Evolutionary conservation across 345 rosid species (phyloP).

Genomic region (Melaleuca quinquenervia): DNA sequence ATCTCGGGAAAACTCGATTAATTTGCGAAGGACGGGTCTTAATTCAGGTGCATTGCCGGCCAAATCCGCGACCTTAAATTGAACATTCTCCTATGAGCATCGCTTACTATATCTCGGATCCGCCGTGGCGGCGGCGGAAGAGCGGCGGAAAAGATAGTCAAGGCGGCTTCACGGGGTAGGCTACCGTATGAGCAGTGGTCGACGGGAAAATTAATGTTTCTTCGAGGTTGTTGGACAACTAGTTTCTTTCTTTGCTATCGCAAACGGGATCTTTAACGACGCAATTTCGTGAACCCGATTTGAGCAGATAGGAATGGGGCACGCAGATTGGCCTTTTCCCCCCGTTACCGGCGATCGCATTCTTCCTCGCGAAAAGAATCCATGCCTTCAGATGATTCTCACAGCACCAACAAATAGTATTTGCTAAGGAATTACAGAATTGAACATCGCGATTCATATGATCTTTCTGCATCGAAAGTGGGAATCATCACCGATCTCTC

Average conservation of each 20-base stretch:
- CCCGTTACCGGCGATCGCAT: no score
- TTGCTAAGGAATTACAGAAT: no score
- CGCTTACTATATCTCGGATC: not conserved
- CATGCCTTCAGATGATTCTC: no score
- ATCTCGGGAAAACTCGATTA: not conserved
- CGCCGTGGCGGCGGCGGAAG: no score
- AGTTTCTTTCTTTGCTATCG: not conserved
- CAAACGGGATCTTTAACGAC: not conserved
- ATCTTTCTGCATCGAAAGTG: not conserved
- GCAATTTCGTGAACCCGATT: no score
- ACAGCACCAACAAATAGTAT: no score
- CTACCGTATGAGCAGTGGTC: not conserved
- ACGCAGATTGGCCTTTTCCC: no score
- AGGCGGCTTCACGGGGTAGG: not conserved
- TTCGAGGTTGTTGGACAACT: not conserved
- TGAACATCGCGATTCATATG: not conserved
- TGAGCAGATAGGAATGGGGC: no score
- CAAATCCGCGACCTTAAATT: not conserved
- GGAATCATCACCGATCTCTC: not conserved
- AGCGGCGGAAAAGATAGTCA: accelerated
- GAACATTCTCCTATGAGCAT: no score
- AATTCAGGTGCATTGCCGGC: not conserved
- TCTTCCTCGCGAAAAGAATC: no score
- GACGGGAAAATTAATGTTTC: not conserved
- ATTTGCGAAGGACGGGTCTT: not conserved